phyloP scores from a whole-genome alignment of 306 rosid species.

The Trifolium repens region DNA sequence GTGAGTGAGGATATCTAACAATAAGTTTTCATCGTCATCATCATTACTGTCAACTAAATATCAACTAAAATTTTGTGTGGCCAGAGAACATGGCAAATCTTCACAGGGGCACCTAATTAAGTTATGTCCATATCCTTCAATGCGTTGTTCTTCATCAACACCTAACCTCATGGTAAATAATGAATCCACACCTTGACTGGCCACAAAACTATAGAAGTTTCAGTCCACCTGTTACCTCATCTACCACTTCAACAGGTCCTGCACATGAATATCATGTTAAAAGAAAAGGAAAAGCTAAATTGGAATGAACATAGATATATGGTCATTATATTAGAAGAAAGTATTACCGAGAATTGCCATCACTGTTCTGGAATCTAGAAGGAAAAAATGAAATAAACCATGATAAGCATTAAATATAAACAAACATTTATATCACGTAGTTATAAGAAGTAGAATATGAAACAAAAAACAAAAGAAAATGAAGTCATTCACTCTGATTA shows the following conservation, averaged over 20 bases:
- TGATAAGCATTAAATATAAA: conserved; percentile 24
- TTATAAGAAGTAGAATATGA: no score
- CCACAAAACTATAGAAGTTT: conserved; percentile 66
- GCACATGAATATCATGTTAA: conserved; percentile 41
- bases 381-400: neutral
- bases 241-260: conserved; percentile 95
- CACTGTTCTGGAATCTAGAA: conserved; percentile 94
- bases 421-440: neutral
- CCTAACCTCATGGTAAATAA: conserved; percentile 18
- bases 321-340: conserved; percentile 25
- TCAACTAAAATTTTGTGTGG: conserved; percentile 15
- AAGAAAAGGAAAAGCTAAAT: conserved; percentile 11
- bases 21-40: conserved; percentile 41
- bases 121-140: conserved; percentile 6
- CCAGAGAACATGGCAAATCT: conserved; percentile 34
- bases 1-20: conserved; percentile 4
- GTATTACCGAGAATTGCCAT: conserved; percentile 92
- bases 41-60: conserved; percentile 31
- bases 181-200: conserved; percentile 13
- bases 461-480: no score
- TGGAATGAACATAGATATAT: neutral
- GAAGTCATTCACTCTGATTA: no score
- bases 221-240: conserved; percentile 94
- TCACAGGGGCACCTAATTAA: neutral
- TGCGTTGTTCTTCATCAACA: conserved; percentile 38